These are phyloP conservation scores for Herpotrichia juniperi DNA, from an alignment of 2,329 filamentous ascomycete species.

Conservation along the genomic window DNA sequence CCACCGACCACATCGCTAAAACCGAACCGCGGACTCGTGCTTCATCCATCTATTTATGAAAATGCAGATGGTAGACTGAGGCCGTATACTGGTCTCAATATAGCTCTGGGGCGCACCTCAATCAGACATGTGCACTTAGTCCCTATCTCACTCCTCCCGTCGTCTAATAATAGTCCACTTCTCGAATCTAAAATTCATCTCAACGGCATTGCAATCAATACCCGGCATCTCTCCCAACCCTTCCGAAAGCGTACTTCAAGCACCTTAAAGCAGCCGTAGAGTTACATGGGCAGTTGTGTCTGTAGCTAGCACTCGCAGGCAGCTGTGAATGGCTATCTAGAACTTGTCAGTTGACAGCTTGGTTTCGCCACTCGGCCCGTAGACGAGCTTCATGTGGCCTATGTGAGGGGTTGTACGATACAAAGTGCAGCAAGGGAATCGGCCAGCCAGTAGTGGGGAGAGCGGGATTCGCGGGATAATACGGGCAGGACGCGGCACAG, in stretches of 20 bases:
- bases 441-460: slow-evolving; percentile 24
- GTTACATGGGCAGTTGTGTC: slow-evolving; percentile 21
- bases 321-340: slow-evolving; percentile 10
- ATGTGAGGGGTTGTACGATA: slow-evolving; percentile 9
- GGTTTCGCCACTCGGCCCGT: slow-evolving; percentile 15
- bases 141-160: slow-evolving; percentile 9
- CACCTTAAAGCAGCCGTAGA: slow-evolving; percentile 25
- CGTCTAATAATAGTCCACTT: slow-evolving; percentile 29
- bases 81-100: slow-evolving; percentile 17
- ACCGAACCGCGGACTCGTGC: slow-evolving; percentile 13
- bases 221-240: slow-evolving; percentile 11
- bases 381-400: slow-evolving; percentile 4
- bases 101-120: slow-evolving; percentile 15
- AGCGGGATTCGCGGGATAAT: slow-evolving; percentile 31
- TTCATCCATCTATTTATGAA: slow-evolving; percentile 29
- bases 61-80: slow-evolving; percentile 15
- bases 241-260: slow-evolving; percentile 16
- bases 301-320: slow-evolving; percentile 7
- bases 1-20: slow-evolving; percentile 11
- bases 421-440: slow-evolving; percentile 23
- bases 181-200: slow-evolving; percentile 23
- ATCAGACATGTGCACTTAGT: background rate
- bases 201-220: slow-evolving; percentile 21
- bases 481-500: slow-evolving; percentile 35
- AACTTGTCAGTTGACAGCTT: slow-evolving; percentile 12